A percentile compares a stretch with the other conserved stretches of the same genome.
Evolutionary conservation across 192 early-diverging fungal genomes (phyloP).

Genomic region (Allomyces macrogynus): DNA sequence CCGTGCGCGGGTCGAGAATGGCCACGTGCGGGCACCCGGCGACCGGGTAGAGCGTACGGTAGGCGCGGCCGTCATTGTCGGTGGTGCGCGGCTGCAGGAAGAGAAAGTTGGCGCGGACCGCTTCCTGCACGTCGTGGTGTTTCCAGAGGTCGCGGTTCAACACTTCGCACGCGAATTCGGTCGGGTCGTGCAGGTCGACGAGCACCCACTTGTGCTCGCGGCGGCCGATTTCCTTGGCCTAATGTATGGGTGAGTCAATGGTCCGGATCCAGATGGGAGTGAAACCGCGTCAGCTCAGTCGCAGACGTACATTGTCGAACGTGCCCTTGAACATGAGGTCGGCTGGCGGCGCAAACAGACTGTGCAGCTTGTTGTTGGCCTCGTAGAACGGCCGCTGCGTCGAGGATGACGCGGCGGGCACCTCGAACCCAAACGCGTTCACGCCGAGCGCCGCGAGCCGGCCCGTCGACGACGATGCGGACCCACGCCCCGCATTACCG

Average conservation of each 20-base stretch:
- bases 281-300: not conserved
- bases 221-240: conserved; percentile 43
- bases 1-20: conserved; percentile 74
- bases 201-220: conserved; percentile 56
- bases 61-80: conserved; percentile 45
- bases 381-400: too few relatives aligned
- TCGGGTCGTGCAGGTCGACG: conserved; percentile 63
- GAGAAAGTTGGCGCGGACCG: conserved; percentile 58
- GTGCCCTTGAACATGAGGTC: conserved; percentile 64
- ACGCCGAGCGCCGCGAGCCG: too few relatives aligned
- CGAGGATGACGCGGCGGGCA: too few relatives aligned
- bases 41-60: conserved; percentile 52
- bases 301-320: conserved; percentile 34
- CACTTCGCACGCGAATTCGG: conserved; percentile 69
- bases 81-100: conserved; percentile 59
- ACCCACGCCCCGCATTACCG: too few relatives aligned
- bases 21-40: conserved; percentile 59
- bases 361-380: conserved; percentile 19
- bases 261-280: not conserved
- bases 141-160: conserved; percentile 93
- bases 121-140: conserved; percentile 45
- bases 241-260: not conserved
- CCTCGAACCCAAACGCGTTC: too few relatives aligned
- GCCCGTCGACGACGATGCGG: too few relatives aligned
- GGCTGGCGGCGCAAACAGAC: conserved; percentile 67